Evolutionary conservation across 1,284 basidiomycete species (phyloP), one percentile per base, ranked within the genome.

Genomic region (Vanrija pseudolonga): DNA sequence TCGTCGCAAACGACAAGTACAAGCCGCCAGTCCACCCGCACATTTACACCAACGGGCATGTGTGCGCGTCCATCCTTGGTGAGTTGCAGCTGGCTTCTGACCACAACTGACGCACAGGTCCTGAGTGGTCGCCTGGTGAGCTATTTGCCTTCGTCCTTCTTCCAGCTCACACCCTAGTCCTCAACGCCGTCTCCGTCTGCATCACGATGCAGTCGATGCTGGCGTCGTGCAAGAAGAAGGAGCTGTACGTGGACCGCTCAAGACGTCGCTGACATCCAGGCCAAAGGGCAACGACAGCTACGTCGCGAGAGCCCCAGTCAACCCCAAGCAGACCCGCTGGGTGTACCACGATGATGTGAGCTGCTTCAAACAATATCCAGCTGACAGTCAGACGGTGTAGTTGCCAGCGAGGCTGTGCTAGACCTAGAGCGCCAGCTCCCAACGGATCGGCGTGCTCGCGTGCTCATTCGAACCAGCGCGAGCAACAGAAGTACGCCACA

Each of bases 161-260:
- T 14, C n/a, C 9, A 6, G 36, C 23, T 15, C 24, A 15, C 22
- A 8, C 44, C 11, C 15, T 50, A 68, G 77, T 77, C 0, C 59
- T 79, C 18, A 78, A 71, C 32, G 72, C 73, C 6, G 65, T 74
- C 7, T 63, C 71, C 6, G 62, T 79, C 4, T 74, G 76, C 52
- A 68, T 79, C 19, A 77, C 77, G 1, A 72, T 79, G 66, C 77
- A 79, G 56, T 71, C 67, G 9, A 79, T 79, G 76, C 62, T 79
- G 5, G 77, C 77, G 4, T 74, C 71, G 2, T 72, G 70, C 57
- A 75, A 70, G 63, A 74, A 73, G 62, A 71, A 69, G 50, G 67
- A 68, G 48, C 57, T 65, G 74, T 75, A 39, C 56, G 73, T 48
- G 0, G n/a, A n/a, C n/a, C 36, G 26, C 5, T 7, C n/a, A n/a